These are phyloP conservation scores for Parsonsia alboflavescens DNA, from an alignment of 257 asterid genomes.

Conservation along the genomic window DNA sequence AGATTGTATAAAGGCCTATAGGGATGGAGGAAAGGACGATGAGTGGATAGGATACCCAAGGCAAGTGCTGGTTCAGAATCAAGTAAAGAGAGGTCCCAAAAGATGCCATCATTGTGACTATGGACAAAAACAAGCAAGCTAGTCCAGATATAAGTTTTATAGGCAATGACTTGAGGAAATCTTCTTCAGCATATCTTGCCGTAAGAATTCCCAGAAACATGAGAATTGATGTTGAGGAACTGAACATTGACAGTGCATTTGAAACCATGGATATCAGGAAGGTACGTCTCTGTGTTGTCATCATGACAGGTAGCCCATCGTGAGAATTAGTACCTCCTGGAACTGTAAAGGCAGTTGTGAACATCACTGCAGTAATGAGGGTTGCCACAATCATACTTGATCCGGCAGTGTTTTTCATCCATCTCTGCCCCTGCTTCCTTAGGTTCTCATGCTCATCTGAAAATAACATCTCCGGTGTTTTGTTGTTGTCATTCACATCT, in stretches of 20 bases:
- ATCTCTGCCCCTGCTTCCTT: conserved; percentile 28
- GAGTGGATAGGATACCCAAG: conserved; percentile 20
- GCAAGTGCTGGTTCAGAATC: conserved; percentile 7
- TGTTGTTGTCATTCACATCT: conserved; percentile 10
- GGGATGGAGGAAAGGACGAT: conserved; percentile 15
- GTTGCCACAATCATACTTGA: conserved; percentile 36
- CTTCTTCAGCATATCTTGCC: conserved; percentile 25
- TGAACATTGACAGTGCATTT: conserved; percentile 17
- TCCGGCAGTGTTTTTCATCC: conserved; percentile 36
- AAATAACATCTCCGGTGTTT: conserved; percentile 19
- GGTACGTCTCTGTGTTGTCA: neutral
- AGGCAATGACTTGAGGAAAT: conserved; percentile 25
- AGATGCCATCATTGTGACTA: conserved; percentile 26
- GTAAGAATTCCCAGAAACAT: conserved; percentile 30
- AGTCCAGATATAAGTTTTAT: conserved; percentile 24
- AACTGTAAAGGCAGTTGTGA: conserved; percentile 31
- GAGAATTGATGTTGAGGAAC: conserved; percentile 25
- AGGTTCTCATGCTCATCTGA: conserved; percentile 21
- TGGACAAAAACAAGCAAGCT: conserved; percentile 17
- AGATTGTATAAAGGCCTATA: conserved; percentile 12
- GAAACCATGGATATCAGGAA: conserved; percentile 25
- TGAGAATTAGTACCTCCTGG: conserved; percentile 26
- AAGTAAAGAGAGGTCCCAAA: conserved; percentile 28
- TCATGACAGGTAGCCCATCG: conserved; percentile 22
- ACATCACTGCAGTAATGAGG: conserved; percentile 31